Conservation (phyloP, 2,329 filamentous ascomycete species). For the Daldinia sp. region DNA sequence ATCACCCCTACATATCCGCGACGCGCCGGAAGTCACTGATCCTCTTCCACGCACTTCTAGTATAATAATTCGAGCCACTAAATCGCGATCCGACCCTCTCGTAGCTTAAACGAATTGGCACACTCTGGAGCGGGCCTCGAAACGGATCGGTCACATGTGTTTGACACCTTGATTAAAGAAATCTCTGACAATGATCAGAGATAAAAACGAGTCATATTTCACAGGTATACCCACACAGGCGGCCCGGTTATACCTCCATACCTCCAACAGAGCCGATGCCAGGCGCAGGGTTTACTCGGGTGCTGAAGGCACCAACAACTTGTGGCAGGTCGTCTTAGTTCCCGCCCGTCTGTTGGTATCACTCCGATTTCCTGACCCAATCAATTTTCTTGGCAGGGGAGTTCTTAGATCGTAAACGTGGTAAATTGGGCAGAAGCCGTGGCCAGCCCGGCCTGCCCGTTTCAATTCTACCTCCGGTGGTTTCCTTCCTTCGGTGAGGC, state of each 20-base stretch:
- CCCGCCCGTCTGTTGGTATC: conserved; percentile 29
- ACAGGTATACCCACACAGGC: conserved; percentile 14
- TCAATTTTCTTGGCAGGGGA: conserved; percentile 33
- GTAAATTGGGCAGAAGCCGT: conserved; percentile 36
- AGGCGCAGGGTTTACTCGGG: conserved; percentile 36
- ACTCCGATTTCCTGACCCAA: conserved; percentile 25
- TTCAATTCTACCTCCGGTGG: conserved; percentile 21
- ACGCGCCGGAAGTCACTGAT: conserved; percentile 30
- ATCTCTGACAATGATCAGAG: conserved; percentile 22
- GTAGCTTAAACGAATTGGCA: conserved; percentile 23
- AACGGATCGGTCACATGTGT: conserved; percentile 28
- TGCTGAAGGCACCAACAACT: conserved; percentile 27
- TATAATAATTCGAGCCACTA: conserved; percentile 17
- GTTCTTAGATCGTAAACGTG: conserved; percentile 27
- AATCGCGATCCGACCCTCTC: conserved; percentile 27
- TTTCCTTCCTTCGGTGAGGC: conserved; percentile 21
- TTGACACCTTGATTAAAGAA: conserved; percentile 29
- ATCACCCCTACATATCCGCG: conserved; percentile 35
- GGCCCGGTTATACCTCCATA: conserved; percentile 22
- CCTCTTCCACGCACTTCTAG: conserved; percentile 28
- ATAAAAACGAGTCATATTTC: conserved; percentile 28
- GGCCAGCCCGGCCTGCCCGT: conserved; percentile 33
- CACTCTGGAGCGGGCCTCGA: conserved; percentile 8
- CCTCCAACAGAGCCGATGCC: conserved; percentile 37
- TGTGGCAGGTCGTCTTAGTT: conserved; percentile 22